Evolutionary conservation across 73 alveolate species (phyloP), one percentile per base, ranked within the genome.

Genomic region (Tetrahymena malaccensis): DNA sequence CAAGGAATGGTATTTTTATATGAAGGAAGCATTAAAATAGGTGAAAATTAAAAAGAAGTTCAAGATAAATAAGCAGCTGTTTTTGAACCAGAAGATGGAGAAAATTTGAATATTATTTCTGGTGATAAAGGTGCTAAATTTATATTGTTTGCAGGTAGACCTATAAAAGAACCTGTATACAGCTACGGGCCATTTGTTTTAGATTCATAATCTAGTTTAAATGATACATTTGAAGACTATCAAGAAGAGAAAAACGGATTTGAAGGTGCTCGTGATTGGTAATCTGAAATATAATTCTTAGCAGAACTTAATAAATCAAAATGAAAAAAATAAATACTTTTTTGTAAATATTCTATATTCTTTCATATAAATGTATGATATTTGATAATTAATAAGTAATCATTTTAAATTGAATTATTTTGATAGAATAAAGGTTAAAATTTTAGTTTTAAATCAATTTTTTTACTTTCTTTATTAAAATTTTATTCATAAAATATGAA

Each of bases 161-260:
- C 99, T 12, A 94, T 98, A 31, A 96, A 96, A 38, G 99, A 98
- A 95, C 98, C 98, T 7, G 93, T 98, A 10, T 97, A 84, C 17
- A 40, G 94, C 83, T 40, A 94, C 50, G 99, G 99, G 31, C 99
- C 99, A 1, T 98, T 98, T 94, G 99, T 98, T n/a, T 84, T 98
- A 97, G 97, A 97, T 93, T 95, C 98, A 13, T 56, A 96, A 34
- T 94, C 96, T 35, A 98, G 98, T 85, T 27, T 98, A 19, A 27
- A 94, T 25, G 55, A 98, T 84, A 94, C 99, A 12, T 94, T 98
- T 93, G 58, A 84, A 17, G 99, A 98, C 95, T 98, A 94, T 94
- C 70, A 84, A 89, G 55, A 55, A 16, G 97, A 96, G 19, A 94
- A 85, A 89, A 98, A 98, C 97, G 99, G 99, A 40, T 98, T 98